Conservation (phyloP, 208 protist species). For the Balamuthia mandrillaris region DNA sequence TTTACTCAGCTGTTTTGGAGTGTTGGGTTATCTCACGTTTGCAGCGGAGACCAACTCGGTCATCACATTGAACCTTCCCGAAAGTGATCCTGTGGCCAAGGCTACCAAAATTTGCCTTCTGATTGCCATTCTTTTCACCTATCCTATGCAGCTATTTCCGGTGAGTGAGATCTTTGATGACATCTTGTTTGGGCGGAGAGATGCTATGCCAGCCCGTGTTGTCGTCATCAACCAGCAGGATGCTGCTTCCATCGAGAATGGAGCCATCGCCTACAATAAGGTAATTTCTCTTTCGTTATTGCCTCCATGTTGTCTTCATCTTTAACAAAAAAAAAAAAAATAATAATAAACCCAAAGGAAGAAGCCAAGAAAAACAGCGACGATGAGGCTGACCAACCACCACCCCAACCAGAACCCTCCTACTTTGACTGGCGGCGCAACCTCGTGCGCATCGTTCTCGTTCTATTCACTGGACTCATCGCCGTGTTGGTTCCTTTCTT, state of each 20-base stretch:
- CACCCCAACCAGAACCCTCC: background rate
- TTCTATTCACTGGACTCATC: background rate
- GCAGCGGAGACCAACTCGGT: background rate
- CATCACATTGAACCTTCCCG: constrained; percentile 17
- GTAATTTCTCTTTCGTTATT: background rate
- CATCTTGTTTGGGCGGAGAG: background rate
- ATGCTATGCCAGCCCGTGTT: too few species aligned
- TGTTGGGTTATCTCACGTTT: background rate
- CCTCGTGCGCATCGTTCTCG: background rate
- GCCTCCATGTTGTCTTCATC: background rate
- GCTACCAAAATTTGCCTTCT: constrained; percentile 1
- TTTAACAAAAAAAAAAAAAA: too few species aligned
- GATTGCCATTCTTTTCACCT: constrained; percentile 30
- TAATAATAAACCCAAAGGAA: too few species aligned
- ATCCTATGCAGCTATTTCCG: constrained; percentile 22
- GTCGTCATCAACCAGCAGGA: background rate
- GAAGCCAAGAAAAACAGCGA: background rate
- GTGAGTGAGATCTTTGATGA: constrained; percentile 17
- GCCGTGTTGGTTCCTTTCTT: constrained; percentile 17
- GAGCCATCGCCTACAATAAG: background rate
- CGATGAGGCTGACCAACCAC: background rate
- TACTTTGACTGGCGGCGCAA: background rate
- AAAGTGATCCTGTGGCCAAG: background rate
- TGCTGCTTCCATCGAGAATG: background rate
- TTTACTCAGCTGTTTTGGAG: constrained; percentile 10